A percentile compares a stretch with the other conserved stretches of the same genome.
Evolutionary conservation across 1,139 yeast species (phyloP).

Genomic region (Hyphopichia pseudoburtonii): DNA sequence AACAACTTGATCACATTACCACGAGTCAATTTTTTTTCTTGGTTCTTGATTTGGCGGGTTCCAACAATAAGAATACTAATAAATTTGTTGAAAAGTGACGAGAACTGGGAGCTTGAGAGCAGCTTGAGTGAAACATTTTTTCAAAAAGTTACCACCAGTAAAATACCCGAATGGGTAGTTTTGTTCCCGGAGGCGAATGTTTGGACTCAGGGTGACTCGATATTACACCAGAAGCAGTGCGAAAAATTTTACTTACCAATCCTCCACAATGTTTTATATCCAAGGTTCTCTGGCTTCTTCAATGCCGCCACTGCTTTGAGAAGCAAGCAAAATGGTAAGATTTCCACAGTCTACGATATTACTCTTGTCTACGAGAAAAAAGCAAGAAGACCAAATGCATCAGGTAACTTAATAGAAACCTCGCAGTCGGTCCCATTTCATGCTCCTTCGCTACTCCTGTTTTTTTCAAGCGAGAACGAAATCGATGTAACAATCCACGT

Average conservation of each 20-base stretch:
- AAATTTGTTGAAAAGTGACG: conserved; percentile 52
- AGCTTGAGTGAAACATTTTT: conserved; percentile 25
- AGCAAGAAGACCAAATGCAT: not conserved
- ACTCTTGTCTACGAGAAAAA: conserved; percentile 45
- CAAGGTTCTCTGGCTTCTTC: conserved; percentile 56
- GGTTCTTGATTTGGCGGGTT: conserved; percentile 59
- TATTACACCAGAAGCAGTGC: conserved; percentile 50
- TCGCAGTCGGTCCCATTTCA: conserved; percentile 4
- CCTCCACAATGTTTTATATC: conserved; percentile 59
- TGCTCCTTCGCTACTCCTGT: conserved; percentile 57
- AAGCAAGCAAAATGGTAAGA: conserved; percentile 27
- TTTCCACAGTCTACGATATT: conserved; percentile 50
- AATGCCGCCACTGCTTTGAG: conserved; percentile 50
- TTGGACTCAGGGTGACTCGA: conserved; percentile 45
- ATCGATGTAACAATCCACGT: conserved; percentile 51
- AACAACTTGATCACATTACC: conserved; percentile 28
- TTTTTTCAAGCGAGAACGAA: conserved; percentile 45
- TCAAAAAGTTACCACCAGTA: conserved; percentile 22
- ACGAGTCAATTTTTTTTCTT: conserved; percentile 53
- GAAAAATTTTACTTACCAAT: conserved; percentile 53
- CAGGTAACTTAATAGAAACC: not conserved
- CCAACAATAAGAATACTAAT: conserved; percentile 46
- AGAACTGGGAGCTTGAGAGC: conserved; percentile 59
- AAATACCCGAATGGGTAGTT: conserved; percentile 52
- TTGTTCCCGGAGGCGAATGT: conserved; percentile 77